Percentiles rank a stretch among this genome's conserved stretches.
Conservation (phyloP, 2,329 filamentous ascomycete species). For the Colletotrichum sidae region DNA sequence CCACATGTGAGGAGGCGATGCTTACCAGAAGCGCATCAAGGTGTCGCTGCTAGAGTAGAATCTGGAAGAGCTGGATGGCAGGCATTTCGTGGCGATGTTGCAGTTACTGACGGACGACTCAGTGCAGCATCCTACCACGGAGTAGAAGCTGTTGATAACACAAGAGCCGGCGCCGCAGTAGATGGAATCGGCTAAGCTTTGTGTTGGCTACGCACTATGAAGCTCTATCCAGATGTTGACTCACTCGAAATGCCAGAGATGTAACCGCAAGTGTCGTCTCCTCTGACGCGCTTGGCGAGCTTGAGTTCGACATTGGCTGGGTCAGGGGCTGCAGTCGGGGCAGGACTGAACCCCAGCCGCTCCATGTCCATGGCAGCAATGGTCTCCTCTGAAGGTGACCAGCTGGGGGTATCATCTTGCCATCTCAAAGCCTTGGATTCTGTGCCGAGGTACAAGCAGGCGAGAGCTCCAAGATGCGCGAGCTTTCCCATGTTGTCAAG, state of each 20-base stretch:
- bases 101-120: constrained; percentile 37
- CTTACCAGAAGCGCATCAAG: constrained; percentile 48
- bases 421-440: constrained; percentile 42
- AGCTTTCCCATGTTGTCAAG: constrained; percentile 39
- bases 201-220: constrained; percentile 19
- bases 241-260: constrained; percentile 43
- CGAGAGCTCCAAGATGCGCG: constrained; percentile 39
- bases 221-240: constrained; percentile 6
- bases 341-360: constrained; percentile 36
- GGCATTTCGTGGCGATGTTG: constrained; percentile 43
- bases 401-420: constrained; percentile 40
- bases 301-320: constrained; percentile 27
- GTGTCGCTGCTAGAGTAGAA: constrained; percentile 42
- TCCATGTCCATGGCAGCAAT: constrained; percentile 39
- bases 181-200: constrained; percentile 38
- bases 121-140: constrained; percentile 47
- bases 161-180: constrained; percentile 45
- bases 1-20: background rate
- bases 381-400: constrained; percentile 44
- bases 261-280: constrained; percentile 48
- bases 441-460: constrained; percentile 38
- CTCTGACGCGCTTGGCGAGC: constrained; percentile 40
- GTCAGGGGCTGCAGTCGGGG: constrained; percentile 39
- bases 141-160: constrained; percentile 44
- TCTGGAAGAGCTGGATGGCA: constrained; percentile 41